Conservation (phyloP, 805 yeast genomes). For the Yarrowia divulgata region DNA sequence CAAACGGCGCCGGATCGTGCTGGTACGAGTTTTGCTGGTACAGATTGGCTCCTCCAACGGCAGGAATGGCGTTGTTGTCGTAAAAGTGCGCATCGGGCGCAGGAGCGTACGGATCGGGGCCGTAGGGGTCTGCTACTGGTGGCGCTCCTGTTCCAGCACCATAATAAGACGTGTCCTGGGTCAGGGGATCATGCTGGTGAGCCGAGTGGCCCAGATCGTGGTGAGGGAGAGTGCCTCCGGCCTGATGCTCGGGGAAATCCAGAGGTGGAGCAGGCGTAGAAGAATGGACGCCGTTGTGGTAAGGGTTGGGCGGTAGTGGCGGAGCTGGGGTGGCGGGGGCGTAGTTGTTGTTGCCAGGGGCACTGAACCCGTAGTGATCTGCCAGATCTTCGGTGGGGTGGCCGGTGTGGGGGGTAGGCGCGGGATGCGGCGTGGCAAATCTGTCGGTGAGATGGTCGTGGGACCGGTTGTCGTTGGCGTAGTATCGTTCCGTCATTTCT, state of each 20-base stretch:
- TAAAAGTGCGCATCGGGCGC: slow-evolving; percentile 27
- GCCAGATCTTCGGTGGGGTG: slow-evolving; percentile 34
- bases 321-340: slow-evolving; percentile 16
- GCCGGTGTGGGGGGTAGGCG: neutral
- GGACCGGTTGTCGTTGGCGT: slow-evolving; percentile 34
- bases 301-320: slow-evolving; percentile 21
- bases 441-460: slow-evolving; percentile 34
- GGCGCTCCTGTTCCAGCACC: slow-evolving; percentile 3
- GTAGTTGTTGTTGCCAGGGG: slow-evolving; percentile 30
- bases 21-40: slow-evolving; percentile 25
- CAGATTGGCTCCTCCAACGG: slow-evolving; percentile 14
- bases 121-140: slow-evolving; percentile 8
- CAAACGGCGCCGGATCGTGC: slow-evolving; percentile 29
- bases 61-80: slow-evolving; percentile 12
- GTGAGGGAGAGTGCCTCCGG: neutral
- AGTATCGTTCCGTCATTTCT: slow-evolving; percentile 39
- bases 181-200: neutral
- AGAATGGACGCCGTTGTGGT: slow-evolving; percentile 25
- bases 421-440: slow-evolving; percentile 18
- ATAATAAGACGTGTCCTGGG: slow-evolving; percentile 13
- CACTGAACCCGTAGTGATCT: slow-evolving; percentile 21
- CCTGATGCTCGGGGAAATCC: slow-evolving; percentile 19
- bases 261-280: neutral
- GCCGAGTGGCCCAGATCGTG: slow-evolving; percentile 24
- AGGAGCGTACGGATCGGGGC: slow-evolving; percentile 27